Percentiles rank a stretch among this genome's conserved stretches.
Evolutionary conservation across 805 yeast species (phyloP).

Genomic region (Candida ficus): DNA sequence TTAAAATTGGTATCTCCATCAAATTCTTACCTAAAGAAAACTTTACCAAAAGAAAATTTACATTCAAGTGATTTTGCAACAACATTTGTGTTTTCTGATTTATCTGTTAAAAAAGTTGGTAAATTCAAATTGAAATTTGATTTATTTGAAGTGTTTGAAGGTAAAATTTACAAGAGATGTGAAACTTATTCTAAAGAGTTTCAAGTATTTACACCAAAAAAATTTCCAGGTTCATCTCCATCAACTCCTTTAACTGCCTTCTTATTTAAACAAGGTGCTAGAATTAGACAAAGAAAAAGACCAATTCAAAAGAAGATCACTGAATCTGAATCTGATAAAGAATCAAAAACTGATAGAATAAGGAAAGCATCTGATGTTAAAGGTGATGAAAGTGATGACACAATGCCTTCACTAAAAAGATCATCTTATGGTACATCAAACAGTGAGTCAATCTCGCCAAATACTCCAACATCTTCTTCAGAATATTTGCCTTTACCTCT

Average conservation of each 20-base stretch:
- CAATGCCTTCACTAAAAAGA: neutral
- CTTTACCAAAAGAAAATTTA: slow-evolving; percentile 14
- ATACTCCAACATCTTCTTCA: neutral
- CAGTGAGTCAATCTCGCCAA: neutral
- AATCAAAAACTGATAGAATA: neutral
- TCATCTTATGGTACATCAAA: neutral
- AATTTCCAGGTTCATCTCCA: slow-evolving; percentile 27
- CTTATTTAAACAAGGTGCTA: slow-evolving; percentile 27
- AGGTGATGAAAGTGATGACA: neutral
- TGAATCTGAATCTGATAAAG: neutral
- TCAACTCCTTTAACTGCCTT: slow-evolving; percentile 26
- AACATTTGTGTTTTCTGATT: slow-evolving; percentile 28
- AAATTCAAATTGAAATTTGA: slow-evolving; percentile 23
- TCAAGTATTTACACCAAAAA: slow-evolving; percentile 28
- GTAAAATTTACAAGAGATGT: slow-evolving; percentile 19
- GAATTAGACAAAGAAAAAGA: slow-evolving; percentile 28
- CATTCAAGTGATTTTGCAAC: slow-evolving; percentile 21
- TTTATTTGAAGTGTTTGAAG: slow-evolving; percentile 24
- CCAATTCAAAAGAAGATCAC: slow-evolving; percentile 27
- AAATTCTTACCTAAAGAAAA: slow-evolving; percentile 7
- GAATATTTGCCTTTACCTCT: neutral
- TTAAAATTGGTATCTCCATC: slow-evolving; percentile 14
- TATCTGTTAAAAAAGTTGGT: slow-evolving; percentile 26
- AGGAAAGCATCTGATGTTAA: neutral
- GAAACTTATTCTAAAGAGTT: slow-evolving; percentile 17